phyloP scores from a whole-genome alignment of 805 yeast species.

The Candida tibetensis region DNA sequence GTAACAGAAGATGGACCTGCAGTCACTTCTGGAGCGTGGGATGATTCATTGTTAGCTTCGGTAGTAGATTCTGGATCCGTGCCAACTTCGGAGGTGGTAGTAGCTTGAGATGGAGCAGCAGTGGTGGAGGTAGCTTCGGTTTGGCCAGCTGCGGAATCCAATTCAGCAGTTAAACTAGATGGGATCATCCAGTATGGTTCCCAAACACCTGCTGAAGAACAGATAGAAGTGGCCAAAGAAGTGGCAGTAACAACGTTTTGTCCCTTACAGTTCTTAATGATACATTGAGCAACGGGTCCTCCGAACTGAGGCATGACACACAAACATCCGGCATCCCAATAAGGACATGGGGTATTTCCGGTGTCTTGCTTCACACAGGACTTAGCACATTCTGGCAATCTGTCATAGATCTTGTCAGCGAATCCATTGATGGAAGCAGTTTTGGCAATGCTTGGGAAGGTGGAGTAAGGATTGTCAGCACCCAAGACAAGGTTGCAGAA shows the following conservation, averaged over 20 bases:
- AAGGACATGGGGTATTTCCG: conserved; percentile 41
- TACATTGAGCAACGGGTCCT: conserved; percentile 34
- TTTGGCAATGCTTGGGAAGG: conserved; percentile 46
- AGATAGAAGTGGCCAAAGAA: conserved; percentile 29
- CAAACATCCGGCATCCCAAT: conserved; percentile 47
- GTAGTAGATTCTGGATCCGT: conserved; percentile 6
- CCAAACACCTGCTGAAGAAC: conserved; percentile 35
- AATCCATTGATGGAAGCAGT: conserved; percentile 49
- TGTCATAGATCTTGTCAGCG: conserved; percentile 41
- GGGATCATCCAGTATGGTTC: conserved; percentile 33
- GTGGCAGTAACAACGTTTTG: conserved; percentile 28
- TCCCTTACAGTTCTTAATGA: conserved; percentile 25
- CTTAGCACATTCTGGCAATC: conserved; percentile 43
- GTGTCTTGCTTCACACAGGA: conserved; percentile 30
- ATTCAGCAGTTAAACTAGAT: conserved; percentile 20
- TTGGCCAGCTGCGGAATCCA: conserved; percentile 25
- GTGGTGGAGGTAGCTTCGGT: conserved; percentile 13
- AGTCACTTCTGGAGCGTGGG: conserved; percentile 7
- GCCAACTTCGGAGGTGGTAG: conserved; percentile 7
- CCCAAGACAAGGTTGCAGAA: conserved; percentile 11
- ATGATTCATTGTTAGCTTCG: conserved; percentile 4
- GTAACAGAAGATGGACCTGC: conserved; percentile 17
- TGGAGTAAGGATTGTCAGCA: conserved; percentile 36
- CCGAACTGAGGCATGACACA: conserved; percentile 40
- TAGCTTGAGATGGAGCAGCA: conserved; percentile 4